Conservation (phyloP, 768 basidiomycete species). For the Cystofilobasidium bisporidii region DNA sequence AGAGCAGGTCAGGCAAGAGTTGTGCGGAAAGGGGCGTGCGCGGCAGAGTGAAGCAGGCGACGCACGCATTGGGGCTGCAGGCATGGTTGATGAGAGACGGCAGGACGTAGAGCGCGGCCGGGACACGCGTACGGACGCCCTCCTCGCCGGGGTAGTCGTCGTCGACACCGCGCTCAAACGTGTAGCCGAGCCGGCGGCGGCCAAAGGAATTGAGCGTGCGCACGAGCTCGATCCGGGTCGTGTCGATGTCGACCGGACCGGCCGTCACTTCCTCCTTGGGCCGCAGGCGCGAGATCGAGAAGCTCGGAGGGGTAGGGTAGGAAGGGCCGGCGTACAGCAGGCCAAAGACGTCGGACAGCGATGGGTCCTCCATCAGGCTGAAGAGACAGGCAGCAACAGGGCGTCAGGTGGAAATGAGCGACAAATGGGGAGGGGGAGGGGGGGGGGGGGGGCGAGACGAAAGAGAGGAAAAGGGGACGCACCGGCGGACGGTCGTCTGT, state of each 20-base stretch:
- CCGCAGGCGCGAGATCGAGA: background rate
- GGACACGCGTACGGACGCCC: background rate
- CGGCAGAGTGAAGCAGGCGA: too few species aligned
- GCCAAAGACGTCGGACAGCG: background rate
- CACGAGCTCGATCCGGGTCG: background rate
- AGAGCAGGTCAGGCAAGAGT: too few species aligned
- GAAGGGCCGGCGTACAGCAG: slow-evolving; percentile 2
- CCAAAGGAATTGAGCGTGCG: slow-evolving; percentile 4
- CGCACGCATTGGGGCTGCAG: background rate
- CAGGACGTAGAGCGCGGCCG: slow-evolving; percentile 4
- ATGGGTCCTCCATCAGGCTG: slow-evolving; percentile 5
- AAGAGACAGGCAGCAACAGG: too few species aligned
- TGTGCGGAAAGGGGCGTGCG: too few species aligned
- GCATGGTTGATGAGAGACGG: slow-evolving; percentile 3
- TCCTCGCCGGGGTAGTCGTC: background rate
- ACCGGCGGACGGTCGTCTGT: background rate
- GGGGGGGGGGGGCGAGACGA: too few species aligned
- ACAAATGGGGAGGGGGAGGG: too few species aligned
- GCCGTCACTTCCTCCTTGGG: background rate
- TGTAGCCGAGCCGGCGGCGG: background rate
- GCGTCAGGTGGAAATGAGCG: too few species aligned
- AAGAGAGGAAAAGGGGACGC: too few species aligned
- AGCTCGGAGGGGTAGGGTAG: slow-evolving; percentile 3
- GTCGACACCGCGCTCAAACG: background rate
- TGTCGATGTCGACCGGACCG: slow-evolving; percentile 6